These are phyloP conservation scores for Clonostachys sp. DNA, from an alignment of 2,329 filamentous ascomycete species.

Conservation along the genomic window DNA sequence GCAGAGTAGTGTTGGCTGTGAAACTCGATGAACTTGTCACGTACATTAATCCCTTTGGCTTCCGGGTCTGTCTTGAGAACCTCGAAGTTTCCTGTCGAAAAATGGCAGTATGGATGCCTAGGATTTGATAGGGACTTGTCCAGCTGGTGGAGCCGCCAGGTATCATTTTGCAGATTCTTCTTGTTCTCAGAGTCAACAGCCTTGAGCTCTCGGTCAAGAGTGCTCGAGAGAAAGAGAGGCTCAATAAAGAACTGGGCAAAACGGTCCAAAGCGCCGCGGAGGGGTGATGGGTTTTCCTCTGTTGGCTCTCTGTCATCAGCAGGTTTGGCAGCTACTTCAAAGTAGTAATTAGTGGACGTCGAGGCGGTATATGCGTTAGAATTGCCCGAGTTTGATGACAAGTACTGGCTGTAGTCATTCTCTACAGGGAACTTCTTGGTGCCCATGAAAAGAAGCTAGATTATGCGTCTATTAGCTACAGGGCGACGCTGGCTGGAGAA, in stretches of 20 bases:
- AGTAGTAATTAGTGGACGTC: slow-evolving; percentile 96
- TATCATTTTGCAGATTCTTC: slow-evolving; percentile 91
- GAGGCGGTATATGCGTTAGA: slow-evolving; percentile 94
- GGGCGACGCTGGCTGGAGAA: slow-evolving; percentile 8
- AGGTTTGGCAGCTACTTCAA: slow-evolving; percentile 83
- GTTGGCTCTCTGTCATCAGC: slow-evolving; percentile 54
- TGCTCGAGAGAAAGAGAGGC: slow-evolving; percentile 79
- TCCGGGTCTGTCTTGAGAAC: slow-evolving; percentile 81
- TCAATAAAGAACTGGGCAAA: slow-evolving; percentile 94
- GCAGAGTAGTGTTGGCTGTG: slow-evolving; percentile 87
- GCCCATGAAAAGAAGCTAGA: slow-evolving; percentile 86
- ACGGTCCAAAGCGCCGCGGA: slow-evolving; percentile 81
- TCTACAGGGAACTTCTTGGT: slow-evolving; percentile 96
- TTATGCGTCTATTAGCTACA: not conserved
- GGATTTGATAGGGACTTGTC: slow-evolving; percentile 86
- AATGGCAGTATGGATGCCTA: slow-evolving; percentile 84
- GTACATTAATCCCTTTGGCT: slow-evolving; percentile 74
- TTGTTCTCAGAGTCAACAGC: slow-evolving; percentile 96
- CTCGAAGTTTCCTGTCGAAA: slow-evolving; percentile 85
- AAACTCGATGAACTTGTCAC: slow-evolving; percentile 89
- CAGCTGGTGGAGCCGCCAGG: slow-evolving; percentile 82
- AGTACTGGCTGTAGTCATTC: slow-evolving; percentile 92
- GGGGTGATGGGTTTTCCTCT: slow-evolving; percentile 49
- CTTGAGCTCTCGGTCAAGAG: slow-evolving; percentile 78
- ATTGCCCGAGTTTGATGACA: slow-evolving; percentile 82